Evolutionary conservation across 768 basidiomycete species (phyloP).

Genomic region (Hirschioporus abietinus): DNA sequence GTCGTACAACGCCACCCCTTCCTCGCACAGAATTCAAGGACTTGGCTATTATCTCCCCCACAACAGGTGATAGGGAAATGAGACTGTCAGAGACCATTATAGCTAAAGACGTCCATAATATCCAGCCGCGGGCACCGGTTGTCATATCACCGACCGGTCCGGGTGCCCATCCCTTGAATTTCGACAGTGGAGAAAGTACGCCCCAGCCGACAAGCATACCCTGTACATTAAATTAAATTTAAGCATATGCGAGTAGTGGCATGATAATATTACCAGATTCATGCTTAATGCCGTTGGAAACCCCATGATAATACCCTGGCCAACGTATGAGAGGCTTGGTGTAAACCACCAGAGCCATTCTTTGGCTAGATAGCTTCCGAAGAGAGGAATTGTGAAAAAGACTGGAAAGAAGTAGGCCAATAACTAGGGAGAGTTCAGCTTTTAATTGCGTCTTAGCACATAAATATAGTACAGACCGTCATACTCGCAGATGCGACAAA

Average conservation of each 20-base stretch:
- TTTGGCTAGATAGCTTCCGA: constrained; percentile 76
- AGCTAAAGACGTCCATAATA: constrained; percentile 92
- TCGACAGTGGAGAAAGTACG: constrained; percentile 83
- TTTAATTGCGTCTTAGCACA: constrained; percentile 6
- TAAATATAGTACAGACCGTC: constrained; percentile 50
- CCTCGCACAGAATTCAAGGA: constrained; percentile 20
- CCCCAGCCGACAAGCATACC: constrained; percentile 99
- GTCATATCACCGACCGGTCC: constrained; percentile 86
- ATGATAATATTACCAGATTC: constrained; percentile 61
- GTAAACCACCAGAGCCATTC: constrained; percentile 94
- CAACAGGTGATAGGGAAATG: constrained; percentile 77
- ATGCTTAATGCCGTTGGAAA: constrained; percentile 91
- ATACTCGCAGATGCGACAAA: constrained; percentile 69
- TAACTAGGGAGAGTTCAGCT: constrained; percentile 42
- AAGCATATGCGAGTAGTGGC: constrained; percentile 5
- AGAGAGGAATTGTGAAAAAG: constrained; percentile 79
- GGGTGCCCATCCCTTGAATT: constrained; percentile 84
- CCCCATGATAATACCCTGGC: constrained; percentile 98
- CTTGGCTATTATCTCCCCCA: constrained; percentile 43
- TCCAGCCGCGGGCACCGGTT: constrained; percentile 90
- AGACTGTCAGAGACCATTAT: constrained; percentile 94
- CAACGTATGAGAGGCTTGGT: constrained; percentile 87
- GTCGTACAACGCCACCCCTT: neutral
- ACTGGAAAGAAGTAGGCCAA: constrained; percentile 87
- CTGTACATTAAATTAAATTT: constrained; percentile 30